These are phyloP conservation scores for Capronia epimyces DNA, from an alignment of 2,329 filamentous ascomycete species.

Conservation along the genomic window DNA sequence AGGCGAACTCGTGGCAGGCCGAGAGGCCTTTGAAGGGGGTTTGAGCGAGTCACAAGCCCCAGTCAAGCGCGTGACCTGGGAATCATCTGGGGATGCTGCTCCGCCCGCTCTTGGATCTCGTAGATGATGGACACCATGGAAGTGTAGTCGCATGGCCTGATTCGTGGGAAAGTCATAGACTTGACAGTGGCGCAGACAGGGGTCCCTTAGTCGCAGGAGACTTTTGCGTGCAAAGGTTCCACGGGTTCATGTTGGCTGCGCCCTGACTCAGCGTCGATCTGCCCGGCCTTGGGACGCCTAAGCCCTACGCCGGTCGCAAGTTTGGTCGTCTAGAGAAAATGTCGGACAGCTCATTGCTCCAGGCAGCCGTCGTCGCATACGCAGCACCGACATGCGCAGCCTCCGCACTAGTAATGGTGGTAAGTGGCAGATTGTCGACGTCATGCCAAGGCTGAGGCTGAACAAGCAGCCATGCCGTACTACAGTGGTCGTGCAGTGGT, in stretches of 20 bases:
- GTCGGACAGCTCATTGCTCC: too few species aligned
- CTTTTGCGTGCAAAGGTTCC: constrained; percentile 1
- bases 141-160: constrained; percentile 5
- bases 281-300: background rate
- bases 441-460: too few species aligned
- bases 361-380: too few species aligned
- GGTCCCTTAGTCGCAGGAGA: constrained; percentile 1
- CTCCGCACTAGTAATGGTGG: too few species aligned
- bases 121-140: background rate
- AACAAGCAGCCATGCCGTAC: too few species aligned
- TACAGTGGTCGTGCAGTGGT: too few species aligned
- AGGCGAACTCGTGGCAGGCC: constrained; percentile 12
- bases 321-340: too few species aligned
- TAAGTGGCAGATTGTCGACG: too few species aligned
- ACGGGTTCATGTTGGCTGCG: background rate
- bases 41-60: constrained; percentile 21
- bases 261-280: background rate
- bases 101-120: background rate
- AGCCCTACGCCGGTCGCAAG: background rate
- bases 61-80: constrained; percentile 13
- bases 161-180: background rate
- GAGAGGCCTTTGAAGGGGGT: background rate
- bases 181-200: constrained; percentile 9
- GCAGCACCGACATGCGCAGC: too few species aligned
- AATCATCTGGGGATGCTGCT: constrained; percentile 4